Base-by-base conservation (phyloP, 2,329 filamentous ascomycete species). In the Cladobotryum protrusum region DNA sequence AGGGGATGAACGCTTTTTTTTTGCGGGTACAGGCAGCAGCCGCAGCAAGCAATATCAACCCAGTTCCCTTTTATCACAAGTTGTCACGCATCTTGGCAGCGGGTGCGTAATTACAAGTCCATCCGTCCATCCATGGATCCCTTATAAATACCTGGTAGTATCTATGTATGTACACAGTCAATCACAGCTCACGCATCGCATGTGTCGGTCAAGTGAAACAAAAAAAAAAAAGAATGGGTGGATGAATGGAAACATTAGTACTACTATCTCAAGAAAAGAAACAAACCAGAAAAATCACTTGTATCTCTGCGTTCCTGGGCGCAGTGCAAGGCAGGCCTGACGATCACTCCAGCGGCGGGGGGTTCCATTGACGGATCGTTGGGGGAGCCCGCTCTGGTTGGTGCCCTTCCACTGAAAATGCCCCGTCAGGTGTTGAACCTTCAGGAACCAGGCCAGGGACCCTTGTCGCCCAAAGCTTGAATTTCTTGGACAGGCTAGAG, bases 401-500 rank as follows among this genome's bases (percentile, higher is more conserved):
- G 19, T n/a, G n/a, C 36, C 35, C 45, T 29, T 29, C 24, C 24
- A 29, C 24, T 29, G 24, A 29, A 29, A 29, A 8, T 2, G 6
- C 24, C 24, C 24, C 24, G 24, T 29, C 24, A 29, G 24, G 24
- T 8, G 6, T 29, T 29, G 24, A 29, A 36, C 33, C 39, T 48
- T 40, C 45, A 51, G 44, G 44, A 51, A 51, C 44, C 48, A 41
- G 34, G 29, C 43, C 48, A 44, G 49, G 49, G 34, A 13, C 35
- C 43, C 49, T 20, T 42, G 39, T 19, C 18, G 39, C 15, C 15
- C 17, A 13, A 20, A 19, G n/a, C 48, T 36, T 50, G 43, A 43
- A 51, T 51, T 40, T 40, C 45, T 41, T 48, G 49, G 48, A 50
- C 48, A 43, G 39, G 39, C 49, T 44, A 51, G 47, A 33, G 41